These are phyloP conservation scores for Tuber brumale DNA, from an alignment of 495 filamentous ascomycete genomes.

Conservation along the genomic window DNA sequence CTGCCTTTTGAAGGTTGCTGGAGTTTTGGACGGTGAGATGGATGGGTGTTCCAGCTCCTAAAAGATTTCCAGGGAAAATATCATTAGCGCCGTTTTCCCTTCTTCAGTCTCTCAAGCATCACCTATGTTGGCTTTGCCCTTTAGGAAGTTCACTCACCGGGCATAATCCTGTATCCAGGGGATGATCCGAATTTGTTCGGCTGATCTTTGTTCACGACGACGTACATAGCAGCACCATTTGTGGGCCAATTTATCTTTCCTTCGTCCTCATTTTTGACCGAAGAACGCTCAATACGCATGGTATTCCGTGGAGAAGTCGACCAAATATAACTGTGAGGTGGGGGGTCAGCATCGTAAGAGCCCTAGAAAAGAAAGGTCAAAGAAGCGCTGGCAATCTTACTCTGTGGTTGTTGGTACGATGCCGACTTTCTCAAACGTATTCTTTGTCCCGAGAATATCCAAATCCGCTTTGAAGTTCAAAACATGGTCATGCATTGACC, in stretches of 20 bases:
- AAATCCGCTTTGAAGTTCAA: slow-evolving; percentile 56
- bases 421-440: slow-evolving; percentile 47
- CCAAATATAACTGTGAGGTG: slow-evolving; percentile 45
- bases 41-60: slow-evolving; percentile 41
- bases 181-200: slow-evolving; percentile 52
- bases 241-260: slow-evolving; percentile 49
- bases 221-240: slow-evolving; percentile 50
- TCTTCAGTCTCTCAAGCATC: not conserved
- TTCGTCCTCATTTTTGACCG: slow-evolving; percentile 48
- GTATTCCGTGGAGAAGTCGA: slow-evolving; percentile 50
- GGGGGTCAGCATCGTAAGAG: not conserved
- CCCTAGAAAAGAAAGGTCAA: slow-evolving; percentile 6
- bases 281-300: slow-evolving; percentile 49
- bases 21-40: slow-evolving; percentile 51
- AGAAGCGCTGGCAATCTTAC: slow-evolving; percentile 31
- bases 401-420: slow-evolving; percentile 43
- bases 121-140: not conserved
- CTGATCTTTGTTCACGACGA: slow-evolving; percentile 51
- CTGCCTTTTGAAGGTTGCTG: slow-evolving; percentile 47
- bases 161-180: slow-evolving; percentile 52
- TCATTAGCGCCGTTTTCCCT: not conserved
- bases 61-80: not conserved
- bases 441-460: slow-evolving; percentile 50
- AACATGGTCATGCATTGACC: slow-evolving; percentile 58
- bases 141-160: slow-evolving; percentile 15